Conservation (phyloP, 225 moss, liverwort and hornwort species). For the Takakia lepidozioides region DNA sequence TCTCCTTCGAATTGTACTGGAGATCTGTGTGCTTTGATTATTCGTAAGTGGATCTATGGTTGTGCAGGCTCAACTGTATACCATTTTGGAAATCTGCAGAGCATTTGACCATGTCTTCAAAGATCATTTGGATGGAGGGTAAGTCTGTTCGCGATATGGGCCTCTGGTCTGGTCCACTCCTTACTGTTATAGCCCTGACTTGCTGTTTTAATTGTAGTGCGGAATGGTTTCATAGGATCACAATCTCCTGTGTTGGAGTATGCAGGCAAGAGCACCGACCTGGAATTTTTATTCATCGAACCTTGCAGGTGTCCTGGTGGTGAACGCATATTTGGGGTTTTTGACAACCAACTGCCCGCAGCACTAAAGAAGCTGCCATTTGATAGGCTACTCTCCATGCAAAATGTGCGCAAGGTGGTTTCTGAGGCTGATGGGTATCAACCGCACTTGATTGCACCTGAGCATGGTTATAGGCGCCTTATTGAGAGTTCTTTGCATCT, state of each 20-base stretch:
- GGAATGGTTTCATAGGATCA: no score
- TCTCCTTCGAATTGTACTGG: no score
- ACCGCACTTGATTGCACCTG: constrained; percentile 86
- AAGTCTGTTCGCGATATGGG: constrained; percentile 9
- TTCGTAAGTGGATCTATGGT: no score
- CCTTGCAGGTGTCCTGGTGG: constrained; percentile 72
- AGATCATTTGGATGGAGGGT: constrained; percentile 84
- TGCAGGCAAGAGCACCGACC: no score
- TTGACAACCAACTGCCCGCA: constrained; percentile 88
- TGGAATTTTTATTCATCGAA: no score
- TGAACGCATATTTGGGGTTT: constrained; percentile 73
- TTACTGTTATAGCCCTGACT: no score
- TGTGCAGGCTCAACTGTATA: constrained; percentile 83
- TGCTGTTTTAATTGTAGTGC: no score
- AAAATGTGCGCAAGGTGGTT: constrained; percentile 85
- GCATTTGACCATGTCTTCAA: constrained; percentile 83
- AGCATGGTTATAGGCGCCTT: constrained; percentile 80
- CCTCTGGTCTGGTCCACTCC: no score
- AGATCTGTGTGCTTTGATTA: no score
- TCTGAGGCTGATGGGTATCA: constrained; percentile 93
- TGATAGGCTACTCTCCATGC: constrained; percentile 81
- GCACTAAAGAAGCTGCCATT: no score
- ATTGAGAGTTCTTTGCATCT: constrained; percentile 73
- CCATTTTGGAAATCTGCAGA: constrained; percentile 76
- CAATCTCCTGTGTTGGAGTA: no score